Evolutionary conservation across 805 yeast genomes (phyloP).

Genomic region (Saccharomycopsis fodiens): DNA sequence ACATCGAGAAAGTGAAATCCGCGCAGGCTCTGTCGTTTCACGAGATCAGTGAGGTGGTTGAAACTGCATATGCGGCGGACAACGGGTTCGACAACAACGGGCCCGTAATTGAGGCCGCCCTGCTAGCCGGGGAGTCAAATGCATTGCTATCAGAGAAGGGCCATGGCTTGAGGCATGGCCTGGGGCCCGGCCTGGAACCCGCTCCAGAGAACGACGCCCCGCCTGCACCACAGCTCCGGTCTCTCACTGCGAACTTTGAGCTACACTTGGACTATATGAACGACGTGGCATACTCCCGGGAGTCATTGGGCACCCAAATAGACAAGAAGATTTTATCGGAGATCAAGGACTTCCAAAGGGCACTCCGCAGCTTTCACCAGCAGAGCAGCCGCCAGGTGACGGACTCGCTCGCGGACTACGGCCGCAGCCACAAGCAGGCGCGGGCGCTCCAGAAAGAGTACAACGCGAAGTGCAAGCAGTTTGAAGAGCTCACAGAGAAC

Average conservation of each 20-base stretch:
- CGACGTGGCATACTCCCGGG: conserved; percentile 16
- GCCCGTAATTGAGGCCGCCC: background rate
- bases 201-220: background rate
- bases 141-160: background rate
- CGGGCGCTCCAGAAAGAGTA: conserved; percentile 13
- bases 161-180: too few species aligned
- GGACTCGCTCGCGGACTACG: conserved; percentile 4
- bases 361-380: conserved; percentile 4
- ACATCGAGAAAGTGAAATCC: conserved; percentile 7
- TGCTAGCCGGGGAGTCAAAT: background rate
- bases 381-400: conserved; percentile 3
- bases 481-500: conserved; percentile 16
- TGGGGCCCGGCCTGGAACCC: too few species aligned
- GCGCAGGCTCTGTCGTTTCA: conserved; percentile 2
- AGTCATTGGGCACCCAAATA: conserved; percentile 16
- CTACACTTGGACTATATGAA: conserved; percentile 17
- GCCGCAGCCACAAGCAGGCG: conserved; percentile 6
- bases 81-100: conserved; percentile 15
- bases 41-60: conserved; percentile 11
- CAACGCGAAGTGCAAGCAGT: conserved; percentile 10
- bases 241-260: conserved; percentile 16
- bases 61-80: conserved; percentile 9
- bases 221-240: conserved; percentile 9
- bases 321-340: conserved; percentile 15
- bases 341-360: conserved; percentile 8